Evolutionary conservation across 192 early-diverging fungal genomes (phyloP), one percentile per base, ranked within the genome.

Genomic region (Umbelopsis vinacea): DNA sequence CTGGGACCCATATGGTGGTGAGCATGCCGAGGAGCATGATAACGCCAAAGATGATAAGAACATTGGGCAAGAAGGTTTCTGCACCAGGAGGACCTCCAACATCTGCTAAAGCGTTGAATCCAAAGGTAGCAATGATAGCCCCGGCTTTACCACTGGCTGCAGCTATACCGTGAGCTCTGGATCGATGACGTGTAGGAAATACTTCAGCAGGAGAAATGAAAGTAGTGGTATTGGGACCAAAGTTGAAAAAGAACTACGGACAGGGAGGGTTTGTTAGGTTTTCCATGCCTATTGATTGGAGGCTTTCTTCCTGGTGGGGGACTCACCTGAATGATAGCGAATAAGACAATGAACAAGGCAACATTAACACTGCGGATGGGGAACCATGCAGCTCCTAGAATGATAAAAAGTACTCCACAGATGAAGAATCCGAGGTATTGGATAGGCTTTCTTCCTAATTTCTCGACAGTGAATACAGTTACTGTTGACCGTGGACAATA

Each of bases 381-480:
- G 78, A 86, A 72, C 81, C 90, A 91, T 35, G 81, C 88, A 72
- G 86, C 89, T 45, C 88, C 89, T 53, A 93, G 74, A 48, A 90
- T 77, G 48, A 88, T 80, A 72, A 94, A 94, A 60, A 93, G 79
- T 17, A 94, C 73, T 22, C 92, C 89, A 48, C 93, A 81, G 67
- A 92, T 82, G 15, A 75, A 79, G 77, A 96, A 97, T 46, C 96
- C 96, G 60, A 91, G 79, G 57, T 92, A 85, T 78, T 96, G 94
- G 74, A 98, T 98, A 19, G 80, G 88, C 72, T 92, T 94, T 76
- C 96, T 92, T 67, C 96, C 96, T 21, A 91, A 55, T 52, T 79
- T 75, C 70, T 98, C 96, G 46, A 98, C 88, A 23, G 89, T 80
- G 69, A 89, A 87, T 57, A 98, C 94, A 19, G 91, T 83, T 60